Base-by-base conservation (phyloP, 2,329 filamentous ascomycete genomes). In the Aspergillus quadricinctus region DNA sequence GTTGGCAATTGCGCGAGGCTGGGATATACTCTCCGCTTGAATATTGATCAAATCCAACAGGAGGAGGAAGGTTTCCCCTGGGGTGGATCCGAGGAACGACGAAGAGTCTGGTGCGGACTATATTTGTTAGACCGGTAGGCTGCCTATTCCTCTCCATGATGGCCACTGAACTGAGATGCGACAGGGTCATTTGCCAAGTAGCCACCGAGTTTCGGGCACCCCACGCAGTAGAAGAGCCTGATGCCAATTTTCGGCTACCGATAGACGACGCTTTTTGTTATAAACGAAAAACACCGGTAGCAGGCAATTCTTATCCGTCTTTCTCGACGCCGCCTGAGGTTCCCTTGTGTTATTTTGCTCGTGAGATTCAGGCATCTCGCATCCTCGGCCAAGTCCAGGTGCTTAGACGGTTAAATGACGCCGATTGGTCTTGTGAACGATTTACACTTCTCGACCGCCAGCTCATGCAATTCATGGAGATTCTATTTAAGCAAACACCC, bases 41-140 rank as follows among this genome's bases (percentile, higher is more conserved):
- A 57, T 50, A 19, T 54, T 7, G 56, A 55, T 35, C 28, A 21
- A 14, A 23, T 10, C 4, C 41, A 23, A 19, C 41, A 21, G 9
- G 41, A 43, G 9, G 6, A 10, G 3, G 2, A 6, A 4, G 3
- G 23, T 3, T n/a, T 21, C 0, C 21, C 37, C 1, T 57, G 56
- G 56, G 7, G 25, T 1, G 52, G 23, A 9, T 27, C 40, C 3
- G 57, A 58, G 14, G 57, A 58, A 41, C 53, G 43, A 23, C 29
- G 53, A 21, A 31, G 57, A 25, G 53, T 53, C 1, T 58, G 57
- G 57, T n/a, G 48, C 14, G 57, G 57, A 8, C 2, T 58, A 10
- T 56, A 53, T n/a, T 19, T 58, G 25, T 21, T 58, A 8, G 57
- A 58, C n/a, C 37, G 57, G 57, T 56, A 49, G 28, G 29, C 1